phyloP scores from a whole-genome alignment of 2,329 filamentous ascomycete species.

The Venturia nashicola region DNA sequence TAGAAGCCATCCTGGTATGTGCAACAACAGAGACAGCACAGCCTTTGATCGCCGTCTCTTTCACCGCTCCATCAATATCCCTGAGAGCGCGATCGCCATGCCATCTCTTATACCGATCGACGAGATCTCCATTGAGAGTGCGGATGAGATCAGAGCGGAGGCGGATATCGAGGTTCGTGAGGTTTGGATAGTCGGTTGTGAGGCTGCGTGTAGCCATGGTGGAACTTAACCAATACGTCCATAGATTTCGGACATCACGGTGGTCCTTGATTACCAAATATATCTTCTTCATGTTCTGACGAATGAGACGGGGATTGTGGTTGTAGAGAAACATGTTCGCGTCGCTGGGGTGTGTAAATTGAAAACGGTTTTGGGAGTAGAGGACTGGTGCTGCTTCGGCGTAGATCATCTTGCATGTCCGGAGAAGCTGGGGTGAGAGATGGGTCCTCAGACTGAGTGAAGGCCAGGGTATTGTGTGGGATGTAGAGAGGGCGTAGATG shows the following conservation, averaged over 20 bases:
- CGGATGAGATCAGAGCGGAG: background rate
- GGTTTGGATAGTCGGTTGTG: conserved; percentile 21
- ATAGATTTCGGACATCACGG: conserved; percentile 22
- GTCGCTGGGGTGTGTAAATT: conserved; percentile 27
- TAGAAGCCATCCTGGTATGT: background rate
- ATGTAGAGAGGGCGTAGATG: conserved; percentile 21
- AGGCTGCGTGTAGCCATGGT: conserved; percentile 19
- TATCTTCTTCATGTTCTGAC: conserved; percentile 17
- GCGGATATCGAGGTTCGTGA: conserved; percentile 11
- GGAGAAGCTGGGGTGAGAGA: conserved; percentile 20
- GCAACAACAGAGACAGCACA: background rate
- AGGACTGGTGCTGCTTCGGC: conserved; percentile 22
- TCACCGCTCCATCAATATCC: conserved; percentile 2
- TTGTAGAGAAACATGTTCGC: conserved; percentile 27
- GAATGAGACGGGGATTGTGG: conserved; percentile 17
- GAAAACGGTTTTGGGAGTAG: conserved; percentile 24
- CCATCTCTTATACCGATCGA: conserved; percentile 4
- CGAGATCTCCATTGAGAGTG: background rate
- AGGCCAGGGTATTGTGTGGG: conserved; percentile 7
- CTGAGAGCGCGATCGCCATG: background rate
- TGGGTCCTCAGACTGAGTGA: conserved; percentile 11
- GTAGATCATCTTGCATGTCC: conserved; percentile 19
- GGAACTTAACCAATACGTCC: conserved; percentile 24
- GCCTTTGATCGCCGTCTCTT: background rate
- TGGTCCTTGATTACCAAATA: conserved; percentile 25